phyloP scores from a whole-genome alignment of 129 eudicot species.

The Flaveria sonorensis region DNA sequence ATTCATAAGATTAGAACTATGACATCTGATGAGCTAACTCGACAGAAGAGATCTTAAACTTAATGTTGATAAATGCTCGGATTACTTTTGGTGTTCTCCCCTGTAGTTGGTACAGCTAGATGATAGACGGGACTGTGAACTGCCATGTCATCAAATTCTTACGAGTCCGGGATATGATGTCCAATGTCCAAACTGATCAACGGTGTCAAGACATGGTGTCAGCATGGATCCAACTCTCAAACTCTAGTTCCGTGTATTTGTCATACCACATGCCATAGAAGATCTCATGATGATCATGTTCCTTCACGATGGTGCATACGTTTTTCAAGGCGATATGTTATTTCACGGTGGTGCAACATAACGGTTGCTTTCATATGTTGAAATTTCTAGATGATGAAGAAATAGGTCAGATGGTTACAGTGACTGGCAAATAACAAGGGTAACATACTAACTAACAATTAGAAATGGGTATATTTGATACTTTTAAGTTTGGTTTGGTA shows the following conservation, averaged over 20 bases:
- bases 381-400: background rate
- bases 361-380: background rate
- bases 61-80: background rate
- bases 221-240: background rate
- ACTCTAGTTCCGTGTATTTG: background rate
- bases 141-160: background rate
- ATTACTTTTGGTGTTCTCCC: background rate
- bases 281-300: background rate
- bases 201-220: background rate
- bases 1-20: background rate
- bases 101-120: background rate
- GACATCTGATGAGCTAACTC: background rate
- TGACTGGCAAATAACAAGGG: background rate
- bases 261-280: background rate
- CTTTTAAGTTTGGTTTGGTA: background rate
- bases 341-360: background rate
- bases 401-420: background rate
- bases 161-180: no score
- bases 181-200: background rate
- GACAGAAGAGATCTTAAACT: background rate
- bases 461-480: background rate
- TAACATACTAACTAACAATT: background rate
- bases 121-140: background rate
- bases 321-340: background rate
- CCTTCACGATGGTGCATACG: background rate